Conservation (phyloP, 2,329 filamentous ascomycete species). For the Alternaria sp. region DNA sequence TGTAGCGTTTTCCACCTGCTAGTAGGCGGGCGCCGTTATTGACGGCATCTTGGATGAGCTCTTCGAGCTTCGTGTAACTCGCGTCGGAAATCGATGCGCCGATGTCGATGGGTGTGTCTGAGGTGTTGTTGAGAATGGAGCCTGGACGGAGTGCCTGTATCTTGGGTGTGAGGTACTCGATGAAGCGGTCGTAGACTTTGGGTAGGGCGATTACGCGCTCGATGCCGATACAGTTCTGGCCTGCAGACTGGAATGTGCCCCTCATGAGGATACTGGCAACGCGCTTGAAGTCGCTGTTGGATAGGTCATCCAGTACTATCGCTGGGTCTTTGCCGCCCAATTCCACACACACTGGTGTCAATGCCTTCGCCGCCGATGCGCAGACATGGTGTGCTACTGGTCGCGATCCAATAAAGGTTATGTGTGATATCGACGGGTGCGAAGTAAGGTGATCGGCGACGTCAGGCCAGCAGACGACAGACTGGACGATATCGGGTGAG, state of each 20-base stretch:
- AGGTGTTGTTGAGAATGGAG: constrained; percentile 62
- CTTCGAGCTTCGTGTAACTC: constrained; percentile 77
- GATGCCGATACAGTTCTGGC: constrained; percentile 97
- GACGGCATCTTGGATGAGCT: constrained; percentile 78
- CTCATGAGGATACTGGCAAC: constrained; percentile 85
- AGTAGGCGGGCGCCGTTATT: constrained; percentile 79
- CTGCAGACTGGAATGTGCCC: constrained; percentile 91
- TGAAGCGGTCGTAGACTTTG: constrained; percentile 74
- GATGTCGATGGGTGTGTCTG: constrained; percentile 68
- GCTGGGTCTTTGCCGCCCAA: constrained; percentile 95
- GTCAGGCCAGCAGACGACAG: constrained; percentile 84
- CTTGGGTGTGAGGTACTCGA: constrained; percentile 73
- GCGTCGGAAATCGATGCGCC: constrained; percentile 87
- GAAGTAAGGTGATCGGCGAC: constrained; percentile 82
- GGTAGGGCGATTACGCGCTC: constrained; percentile 88
- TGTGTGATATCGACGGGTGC: constrained; percentile 81
- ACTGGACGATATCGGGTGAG: constrained; percentile 81
- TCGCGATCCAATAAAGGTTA: constrained; percentile 95
- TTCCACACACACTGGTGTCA: constrained; percentile 91
- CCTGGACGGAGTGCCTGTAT: constrained; percentile 79
- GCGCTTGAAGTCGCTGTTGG: constrained; percentile 67
- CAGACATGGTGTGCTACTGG: constrained; percentile 88
- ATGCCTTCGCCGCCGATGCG: constrained; percentile 78
- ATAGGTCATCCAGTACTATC: constrained; percentile 81
- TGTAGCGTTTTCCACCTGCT: constrained; percentile 74